Evolutionary conservation across 1,284 basidiomycete genomes (phyloP), one percentile per base, ranked within the genome.

Genomic region (Lentinula novae-zelandiae): DNA sequence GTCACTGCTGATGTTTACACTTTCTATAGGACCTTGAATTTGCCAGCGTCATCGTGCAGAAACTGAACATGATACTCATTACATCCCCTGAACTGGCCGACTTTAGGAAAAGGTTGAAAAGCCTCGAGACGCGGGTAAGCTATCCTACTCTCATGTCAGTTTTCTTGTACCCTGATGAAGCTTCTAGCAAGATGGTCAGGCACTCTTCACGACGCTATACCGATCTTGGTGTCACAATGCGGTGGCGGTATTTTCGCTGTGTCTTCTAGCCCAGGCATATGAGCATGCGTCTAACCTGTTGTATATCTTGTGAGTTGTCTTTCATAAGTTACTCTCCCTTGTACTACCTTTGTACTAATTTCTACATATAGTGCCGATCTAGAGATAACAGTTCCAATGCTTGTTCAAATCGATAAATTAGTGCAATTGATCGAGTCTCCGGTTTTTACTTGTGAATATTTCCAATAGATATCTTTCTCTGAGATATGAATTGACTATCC

Each of bases 161-260:
- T 12, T 8, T 65, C 39, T 67, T 12, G 34, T 56, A 3, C 31
- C 22, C 33, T 59, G 27, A n/a, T 39, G 38, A 27, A 39, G 39
- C 31, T 17, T 63, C 51, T 64, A 90, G 89, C 85, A 95, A 86
- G 97, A 99, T 66, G 95, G 96, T 0, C 95, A 98, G 76, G 87
- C 87, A 6, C 75, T 99, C 27, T 99, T 99, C 71, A 92, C 90
- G 1, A 92, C 90, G 0, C 77, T 99, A 17, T 99, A 99, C 71
- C 84, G 94, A 40, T 98, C 95, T 44, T 99, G 97, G 96, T 98
- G 95, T 72, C 97, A 99, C 71, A 98, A 98, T 70, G 92, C 97
- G 0, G 95, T 99, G 27, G 92, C 97, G 0, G 95, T 95, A 0
- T 97, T 99, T 70, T 93, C 95, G 0, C 82, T 99, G 3, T 99